A percentile compares a stretch with the other conserved stretches of the same genome.
phyloP scores from a whole-genome alignment of 805 yeast genomes.

The Candida jianshihensis region DNA sequence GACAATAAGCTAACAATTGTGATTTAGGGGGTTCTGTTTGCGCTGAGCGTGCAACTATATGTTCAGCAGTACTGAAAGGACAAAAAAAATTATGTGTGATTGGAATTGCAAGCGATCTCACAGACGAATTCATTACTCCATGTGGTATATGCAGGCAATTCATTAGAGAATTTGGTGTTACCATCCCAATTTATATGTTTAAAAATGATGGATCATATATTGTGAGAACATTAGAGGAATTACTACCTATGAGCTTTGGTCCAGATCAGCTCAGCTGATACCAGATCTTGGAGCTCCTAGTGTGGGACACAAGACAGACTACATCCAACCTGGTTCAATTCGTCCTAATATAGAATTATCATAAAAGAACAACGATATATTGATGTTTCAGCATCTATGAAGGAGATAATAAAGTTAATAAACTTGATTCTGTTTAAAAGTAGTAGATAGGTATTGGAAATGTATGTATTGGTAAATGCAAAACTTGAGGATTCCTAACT shows the following conservation, averaged over 20 bases:
- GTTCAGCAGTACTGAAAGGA: constrained; percentile 45
- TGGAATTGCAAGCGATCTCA: constrained; percentile 58
- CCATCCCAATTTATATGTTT: constrained; percentile 65
- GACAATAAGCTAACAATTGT: too few species aligned
- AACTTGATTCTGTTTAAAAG: too few species aligned
- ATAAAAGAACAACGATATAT: too few species aligned
- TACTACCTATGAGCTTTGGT: constrained; percentile 82
- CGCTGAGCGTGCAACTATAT: constrained; percentile 67
- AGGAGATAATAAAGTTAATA: too few species aligned
- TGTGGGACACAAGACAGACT: too few species aligned
- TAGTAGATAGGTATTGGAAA: too few species aligned
- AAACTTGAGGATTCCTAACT: too few species aligned
- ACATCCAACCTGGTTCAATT: too few species aligned
- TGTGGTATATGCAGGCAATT: constrained; percentile 95
- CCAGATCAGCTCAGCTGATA: constrained; percentile 40
- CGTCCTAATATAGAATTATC: too few species aligned
- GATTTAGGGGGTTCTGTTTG: constrained; percentile 52
- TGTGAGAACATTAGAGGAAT: constrained; percentile 46
- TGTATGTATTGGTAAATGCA: too few species aligned
- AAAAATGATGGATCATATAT: constrained; percentile 42
- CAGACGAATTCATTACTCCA: constrained; percentile 57
- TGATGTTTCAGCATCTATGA: too few species aligned
- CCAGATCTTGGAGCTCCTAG: too few species aligned
- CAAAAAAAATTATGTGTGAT: constrained; percentile 44
- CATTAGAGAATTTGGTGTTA: constrained; percentile 68